Evolutionary conservation across 2,329 filamentous ascomycete genomes (phyloP).

Genomic region (Penicillium sp.): DNA sequence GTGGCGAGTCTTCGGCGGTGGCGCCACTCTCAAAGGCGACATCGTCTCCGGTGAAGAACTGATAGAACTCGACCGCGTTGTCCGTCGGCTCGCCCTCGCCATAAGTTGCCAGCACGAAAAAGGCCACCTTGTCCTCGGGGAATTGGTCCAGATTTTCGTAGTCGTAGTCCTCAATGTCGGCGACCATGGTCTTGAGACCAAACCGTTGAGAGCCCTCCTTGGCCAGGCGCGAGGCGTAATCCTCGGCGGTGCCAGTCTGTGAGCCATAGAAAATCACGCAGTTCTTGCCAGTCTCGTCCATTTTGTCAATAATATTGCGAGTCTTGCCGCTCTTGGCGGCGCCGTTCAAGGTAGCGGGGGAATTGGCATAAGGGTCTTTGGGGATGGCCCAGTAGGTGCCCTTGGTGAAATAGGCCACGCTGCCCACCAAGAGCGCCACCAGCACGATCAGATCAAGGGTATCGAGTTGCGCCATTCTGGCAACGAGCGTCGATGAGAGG

Average conservation of each 20-base stretch:
- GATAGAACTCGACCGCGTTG: conserved; percentile 98
- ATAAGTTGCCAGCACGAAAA: conserved; percentile 96
- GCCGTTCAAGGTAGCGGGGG: conserved; percentile 56
- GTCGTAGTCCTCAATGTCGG: conserved; percentile 96
- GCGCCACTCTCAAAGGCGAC: conserved; percentile 68
- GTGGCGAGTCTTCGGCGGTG: conserved; percentile 58
- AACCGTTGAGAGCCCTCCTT: conserved; percentile 97
- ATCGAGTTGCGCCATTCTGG: conserved; percentile 84
- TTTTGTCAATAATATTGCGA: conserved; percentile 87
- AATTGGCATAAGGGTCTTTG: conserved; percentile 81
- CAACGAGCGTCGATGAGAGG: neutral
- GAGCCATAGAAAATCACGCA: conserved; percentile 98
- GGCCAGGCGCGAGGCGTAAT: conserved; percentile 90
- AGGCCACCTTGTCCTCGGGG: conserved; percentile 80
- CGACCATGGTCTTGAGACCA: conserved; percentile 95
- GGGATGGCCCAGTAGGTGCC: conserved; percentile 77
- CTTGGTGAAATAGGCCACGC: conserved; percentile 94
- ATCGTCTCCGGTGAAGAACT: conserved; percentile 81
- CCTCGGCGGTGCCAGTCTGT: conserved; percentile 95
- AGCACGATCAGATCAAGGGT: conserved; percentile 93
- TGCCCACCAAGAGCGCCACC: conserved; percentile 74
- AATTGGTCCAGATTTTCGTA: conserved; percentile 88
- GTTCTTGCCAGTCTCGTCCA: conserved; percentile 94
- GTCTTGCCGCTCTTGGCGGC: conserved; percentile 74
- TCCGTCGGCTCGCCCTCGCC: conserved; percentile 98